A percentile compares a stretch with the other conserved stretches of the same genome.
Evolutionary conservation across 169 alveolate species (phyloP).

Genomic region (Eimeria acervulina): DNA sequence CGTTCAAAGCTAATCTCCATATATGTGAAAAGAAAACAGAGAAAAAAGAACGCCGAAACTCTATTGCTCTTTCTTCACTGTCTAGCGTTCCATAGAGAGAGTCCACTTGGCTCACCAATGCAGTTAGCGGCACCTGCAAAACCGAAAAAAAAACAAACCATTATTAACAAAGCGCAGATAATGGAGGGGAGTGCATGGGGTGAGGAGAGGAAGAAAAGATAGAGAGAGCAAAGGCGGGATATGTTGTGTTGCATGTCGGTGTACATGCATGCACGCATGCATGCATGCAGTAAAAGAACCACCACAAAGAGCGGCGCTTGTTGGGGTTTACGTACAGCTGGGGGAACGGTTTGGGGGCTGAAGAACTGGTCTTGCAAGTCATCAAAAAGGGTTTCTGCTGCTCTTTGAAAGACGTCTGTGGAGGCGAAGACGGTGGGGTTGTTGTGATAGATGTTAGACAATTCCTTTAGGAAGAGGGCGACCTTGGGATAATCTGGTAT

Average conservation of each 20-base stretch:
- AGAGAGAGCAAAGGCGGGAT: no score
- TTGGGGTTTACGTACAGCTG: conserved; percentile 14
- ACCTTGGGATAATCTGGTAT: conserved; percentile 9
- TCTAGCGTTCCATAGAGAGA: background rate
- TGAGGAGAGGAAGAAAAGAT: no score
- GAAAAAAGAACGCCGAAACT: background rate
- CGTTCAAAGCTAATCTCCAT: background rate
- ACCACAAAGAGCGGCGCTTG: background rate
- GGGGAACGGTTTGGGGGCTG: conserved; percentile 25
- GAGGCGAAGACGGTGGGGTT: background rate
- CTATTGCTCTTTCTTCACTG: background rate
- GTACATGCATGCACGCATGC: no score
- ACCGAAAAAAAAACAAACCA: no score
- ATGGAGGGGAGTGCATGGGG: no score
- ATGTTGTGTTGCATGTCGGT: no score
- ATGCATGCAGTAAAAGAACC: background rate
- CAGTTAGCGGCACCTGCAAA: background rate
- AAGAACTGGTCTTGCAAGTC: background rate
- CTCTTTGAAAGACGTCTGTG: background rate
- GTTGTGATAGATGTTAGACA: background rate
- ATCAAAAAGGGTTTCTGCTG: background rate
- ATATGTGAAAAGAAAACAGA: background rate
- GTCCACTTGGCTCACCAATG: background rate
- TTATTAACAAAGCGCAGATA: background rate
- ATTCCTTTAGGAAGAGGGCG: conserved; percentile 12